Evolutionary conservation across 2,329 filamentous ascomycete species (phyloP).

Genomic region (Plenodomus lindquistii): DNA sequence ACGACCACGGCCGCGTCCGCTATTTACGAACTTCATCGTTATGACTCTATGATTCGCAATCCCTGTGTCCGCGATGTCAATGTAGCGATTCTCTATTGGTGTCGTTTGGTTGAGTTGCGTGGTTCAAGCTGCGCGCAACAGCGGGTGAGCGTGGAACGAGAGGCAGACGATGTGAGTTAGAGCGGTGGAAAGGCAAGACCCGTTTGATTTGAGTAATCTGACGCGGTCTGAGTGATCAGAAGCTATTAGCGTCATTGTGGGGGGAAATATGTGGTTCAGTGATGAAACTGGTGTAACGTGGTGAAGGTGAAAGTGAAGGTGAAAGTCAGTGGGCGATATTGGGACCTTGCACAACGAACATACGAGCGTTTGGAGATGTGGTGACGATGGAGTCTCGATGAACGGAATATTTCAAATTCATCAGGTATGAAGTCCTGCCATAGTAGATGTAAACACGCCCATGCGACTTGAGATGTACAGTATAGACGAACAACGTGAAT

Average conservation of each 20-base stretch:
- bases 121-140: background rate
- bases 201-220: too few relatives aligned
- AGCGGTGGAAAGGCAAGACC: too few relatives aligned
- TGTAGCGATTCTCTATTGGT: background rate
- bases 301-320: background rate
- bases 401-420: too few relatives aligned
- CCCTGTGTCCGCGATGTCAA: background rate
- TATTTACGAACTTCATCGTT: background rate
- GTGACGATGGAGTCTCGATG: too few relatives aligned
- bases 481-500: too few relatives aligned
- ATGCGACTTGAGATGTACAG: too few relatives aligned
- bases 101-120: background rate
- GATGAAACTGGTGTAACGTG: too few relatives aligned
- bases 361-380: too few relatives aligned
- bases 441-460: too few relatives aligned
- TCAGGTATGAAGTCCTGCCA: too few relatives aligned
- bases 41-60: background rate
- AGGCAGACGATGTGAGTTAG: too few relatives aligned
- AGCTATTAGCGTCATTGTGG: background rate
- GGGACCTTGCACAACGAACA: background rate
- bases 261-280: too few relatives aligned
- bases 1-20: background rate
- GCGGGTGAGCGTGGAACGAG: background rate
- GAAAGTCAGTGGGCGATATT: background rate
- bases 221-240: background rate